Evolutionary conservation across 2,329 filamentous ascomycete species (phyloP).

Genomic region (Aureobasidium leucospermi): DNA sequence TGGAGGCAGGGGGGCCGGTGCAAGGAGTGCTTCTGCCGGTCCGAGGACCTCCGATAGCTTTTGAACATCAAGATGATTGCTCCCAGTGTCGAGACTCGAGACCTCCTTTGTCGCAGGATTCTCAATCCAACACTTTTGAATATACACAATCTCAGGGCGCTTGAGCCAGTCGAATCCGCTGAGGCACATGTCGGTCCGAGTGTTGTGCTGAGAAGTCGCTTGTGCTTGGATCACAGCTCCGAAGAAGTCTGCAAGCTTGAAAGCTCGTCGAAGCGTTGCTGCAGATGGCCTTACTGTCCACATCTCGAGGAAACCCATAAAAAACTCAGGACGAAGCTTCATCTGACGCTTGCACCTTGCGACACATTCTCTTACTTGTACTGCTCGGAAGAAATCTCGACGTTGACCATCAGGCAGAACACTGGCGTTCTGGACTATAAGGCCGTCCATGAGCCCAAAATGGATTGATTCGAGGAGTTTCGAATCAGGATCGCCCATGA

Average conservation of each 20-base stretch:
- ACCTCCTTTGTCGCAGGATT: not conserved
- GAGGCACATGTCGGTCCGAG: slow-evolving; percentile 16
- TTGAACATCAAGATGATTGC: slow-evolving; percentile 6
- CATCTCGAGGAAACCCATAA: slow-evolving; percentile 17
- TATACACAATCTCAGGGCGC: slow-evolving; percentile 15
- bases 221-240: slow-evolving; percentile 14
- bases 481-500: slow-evolving; percentile 15
- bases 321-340: slow-evolving; percentile 15
- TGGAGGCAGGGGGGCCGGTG: slow-evolving; percentile 1
- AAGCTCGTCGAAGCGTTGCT: slow-evolving; percentile 15
- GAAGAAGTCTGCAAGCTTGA: slow-evolving; percentile 18
- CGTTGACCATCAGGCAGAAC: slow-evolving; percentile 14
- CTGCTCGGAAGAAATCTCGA: slow-evolving; percentile 16
- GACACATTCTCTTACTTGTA: slow-evolving; percentile 14
- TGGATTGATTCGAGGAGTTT: slow-evolving; percentile 13
- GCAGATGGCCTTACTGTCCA: slow-evolving; percentile 16
- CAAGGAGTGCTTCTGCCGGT: slow-evolving; percentile 12
- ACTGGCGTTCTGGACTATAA: slow-evolving; percentile 16
- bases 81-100: not conserved
- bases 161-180: slow-evolving; percentile 18
- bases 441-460: slow-evolving; percentile 15
- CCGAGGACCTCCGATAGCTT: slow-evolving; percentile 13
- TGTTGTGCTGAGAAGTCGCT: slow-evolving; percentile 2
- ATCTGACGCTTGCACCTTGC: slow-evolving; percentile 17
- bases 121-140: slow-evolving; percentile 15